Conservation (phyloP, 345 rosid genomes). For the Gossypium stocksii region DNA sequence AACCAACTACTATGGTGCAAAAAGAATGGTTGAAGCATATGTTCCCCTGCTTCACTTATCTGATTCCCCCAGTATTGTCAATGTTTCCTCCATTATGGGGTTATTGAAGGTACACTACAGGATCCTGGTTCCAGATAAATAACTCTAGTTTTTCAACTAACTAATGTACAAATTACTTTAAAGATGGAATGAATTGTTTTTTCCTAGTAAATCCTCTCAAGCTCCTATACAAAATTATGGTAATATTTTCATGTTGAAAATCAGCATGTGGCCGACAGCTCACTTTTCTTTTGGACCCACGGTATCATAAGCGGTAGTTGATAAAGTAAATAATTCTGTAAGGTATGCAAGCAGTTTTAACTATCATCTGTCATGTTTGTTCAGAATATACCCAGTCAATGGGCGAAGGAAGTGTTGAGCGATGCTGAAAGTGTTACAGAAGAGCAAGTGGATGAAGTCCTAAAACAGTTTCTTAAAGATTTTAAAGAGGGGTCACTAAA, state of each 20-base stretch:
- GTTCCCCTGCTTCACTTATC: conserved; percentile 22
- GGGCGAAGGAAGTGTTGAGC: conserved; percentile 18
- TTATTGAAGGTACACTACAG: conserved; percentile 16
- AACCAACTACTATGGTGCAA: conserved; percentile 30
- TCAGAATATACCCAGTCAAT: conserved; percentile 22
- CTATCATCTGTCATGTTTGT: background rate
- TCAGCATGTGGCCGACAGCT: background rate
- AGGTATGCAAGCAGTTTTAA: background rate
- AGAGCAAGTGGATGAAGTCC: conserved; percentile 24
- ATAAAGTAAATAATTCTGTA: background rate
- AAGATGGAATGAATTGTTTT: too few species aligned
- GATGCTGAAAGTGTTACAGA: conserved; percentile 28
- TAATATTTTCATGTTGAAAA: background rate
- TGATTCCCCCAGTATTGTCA: conserved; percentile 28
- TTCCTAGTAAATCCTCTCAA: too few species aligned
- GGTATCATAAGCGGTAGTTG: background rate
- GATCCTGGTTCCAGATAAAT: background rate
- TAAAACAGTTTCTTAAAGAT: conserved; percentile 10
- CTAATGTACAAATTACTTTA: background rate
- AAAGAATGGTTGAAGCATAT: conserved; percentile 22
- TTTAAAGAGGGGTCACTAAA: conserved; percentile 13
- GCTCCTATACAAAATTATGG: too few species aligned
- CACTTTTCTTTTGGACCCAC: background rate
- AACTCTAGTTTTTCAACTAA: background rate
- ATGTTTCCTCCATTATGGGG: conserved; percentile 29